phyloP scores from a whole-genome alignment of 129 eudicot species.

The Centrapalus pauciflorus region DNA sequence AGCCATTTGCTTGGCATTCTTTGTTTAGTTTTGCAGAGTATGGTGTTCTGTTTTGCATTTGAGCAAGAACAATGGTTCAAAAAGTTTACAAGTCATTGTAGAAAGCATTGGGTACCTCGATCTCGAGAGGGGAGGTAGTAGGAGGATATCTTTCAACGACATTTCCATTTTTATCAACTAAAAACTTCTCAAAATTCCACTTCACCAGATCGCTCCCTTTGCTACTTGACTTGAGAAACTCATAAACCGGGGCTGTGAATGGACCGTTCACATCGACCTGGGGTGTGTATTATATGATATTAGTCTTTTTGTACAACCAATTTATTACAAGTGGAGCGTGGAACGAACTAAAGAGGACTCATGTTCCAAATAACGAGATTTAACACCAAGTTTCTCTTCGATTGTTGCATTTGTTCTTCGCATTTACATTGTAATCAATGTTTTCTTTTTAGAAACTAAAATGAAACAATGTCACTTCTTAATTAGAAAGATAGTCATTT shows the following conservation, averaged over 20 bases:
- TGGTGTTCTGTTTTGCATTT: not conserved
- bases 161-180: slow-evolving; percentile 79
- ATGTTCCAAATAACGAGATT: not conserved
- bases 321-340: no score
- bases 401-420: not conserved
- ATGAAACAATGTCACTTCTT: not conserved
- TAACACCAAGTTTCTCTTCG: no score
- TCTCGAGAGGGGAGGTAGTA: slow-evolving; percentile 80
- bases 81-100: not conserved
- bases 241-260: slow-evolving; percentile 71
- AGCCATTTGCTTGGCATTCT: not conserved
- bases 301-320: not conserved
- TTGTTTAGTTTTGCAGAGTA: not conserved
- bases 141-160: slow-evolving; percentile 86
- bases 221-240: slow-evolving; percentile 64
- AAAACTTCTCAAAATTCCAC: slow-evolving; percentile 95
- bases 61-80: not conserved
- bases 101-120: slow-evolving; percentile 51
- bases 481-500: not conserved
- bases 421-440: not conserved
- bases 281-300: slow-evolving; percentile 6
- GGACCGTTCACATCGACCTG: slow-evolving; percentile 97
- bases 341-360: no score
- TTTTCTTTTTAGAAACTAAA: not conserved
- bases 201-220: slow-evolving; percentile 87